Base-by-base conservation (phyloP, 2,329 filamentous ascomycete genomes). In the Hypomyces rosellus region DNA sequence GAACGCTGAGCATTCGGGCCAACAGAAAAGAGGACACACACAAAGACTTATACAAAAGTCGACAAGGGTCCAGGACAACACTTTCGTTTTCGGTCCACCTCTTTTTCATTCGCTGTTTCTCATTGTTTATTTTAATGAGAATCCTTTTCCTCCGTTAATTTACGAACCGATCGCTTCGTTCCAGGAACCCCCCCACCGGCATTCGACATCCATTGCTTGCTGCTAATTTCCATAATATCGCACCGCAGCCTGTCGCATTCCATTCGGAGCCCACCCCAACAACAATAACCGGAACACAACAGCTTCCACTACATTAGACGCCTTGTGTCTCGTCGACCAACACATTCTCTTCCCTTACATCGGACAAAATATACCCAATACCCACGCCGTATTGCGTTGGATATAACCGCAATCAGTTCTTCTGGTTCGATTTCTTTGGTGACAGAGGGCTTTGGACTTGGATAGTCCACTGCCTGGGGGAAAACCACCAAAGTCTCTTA, bases 41-140 rank as follows among this genome's bases (percentile, higher is more conserved):
- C 42, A 46, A 41, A 41, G 25, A 40, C 43, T 30, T 34, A 11
- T 25, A 30, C 14, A 30, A 45, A 45, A 14, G 25, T 22, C 18
- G 36, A 49, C 46, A 45, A 49, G 46, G 46, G 48, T 15, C 34
- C 49, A 22, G 46, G 46, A 42, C 34, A 45, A 33, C 37, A 25
- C 46, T 36, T 49, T 52, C 46, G 34, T 40, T 51, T 36, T 34
- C 20, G 46, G 44, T 52, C 39, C 42, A 43, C 42, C 25, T 30
- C 25, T 30, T 47, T 20, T 55, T 50, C 56, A 49, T 43, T 56
- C 43, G 34, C 34, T 52, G 50, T 50, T 36, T 44, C 37, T 39
- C 45, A 34, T 44, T 45, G 40, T 30, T 30, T 30, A 5, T 30
- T 30, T 30, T 30, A 30, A 30, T 30, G 25, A 30, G 25, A 30